Percentiles rank a stretch among this genome's conserved stretches.
Conservation (phyloP, 257 asterid species). For the Paraleonurus japonicus region DNA sequence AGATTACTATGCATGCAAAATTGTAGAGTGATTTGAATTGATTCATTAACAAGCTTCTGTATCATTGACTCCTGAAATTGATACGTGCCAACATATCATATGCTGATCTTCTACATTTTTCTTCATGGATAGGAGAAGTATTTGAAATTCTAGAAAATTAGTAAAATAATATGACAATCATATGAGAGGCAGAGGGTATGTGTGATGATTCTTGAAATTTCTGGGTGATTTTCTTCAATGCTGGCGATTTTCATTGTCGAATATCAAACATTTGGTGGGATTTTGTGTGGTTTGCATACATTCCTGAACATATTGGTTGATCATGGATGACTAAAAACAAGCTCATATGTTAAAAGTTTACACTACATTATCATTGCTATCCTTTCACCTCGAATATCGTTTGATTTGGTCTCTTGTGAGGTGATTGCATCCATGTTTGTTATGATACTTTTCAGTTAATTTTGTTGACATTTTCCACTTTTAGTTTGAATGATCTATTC, state of each 20-base stretch:
- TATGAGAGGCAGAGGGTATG: neutral
- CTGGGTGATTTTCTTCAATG: neutral
- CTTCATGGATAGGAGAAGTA: neutral
- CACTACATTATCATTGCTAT: neutral
- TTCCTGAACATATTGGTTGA: neutral
- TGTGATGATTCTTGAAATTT: neutral
- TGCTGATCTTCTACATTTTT: no score
- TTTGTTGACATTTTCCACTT: no score
- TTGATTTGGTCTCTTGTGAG: no score
- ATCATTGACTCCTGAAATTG: neutral
- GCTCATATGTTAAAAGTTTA: neutral
- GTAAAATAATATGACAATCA: neutral
- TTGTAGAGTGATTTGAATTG: neutral
- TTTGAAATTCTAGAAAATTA: neutral
- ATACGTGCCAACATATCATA: no score
- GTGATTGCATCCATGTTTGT: no score
- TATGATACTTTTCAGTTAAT: no score
- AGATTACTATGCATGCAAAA: conserved; percentile 12
- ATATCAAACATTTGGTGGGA: neutral
- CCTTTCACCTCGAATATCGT: neutral
- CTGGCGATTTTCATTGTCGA: neutral
- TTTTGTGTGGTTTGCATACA: neutral
- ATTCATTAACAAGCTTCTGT: neutral
- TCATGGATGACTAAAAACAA: neutral
- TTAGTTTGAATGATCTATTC: no score